Base-by-base conservation (phyloP, 306 rosid genomes). In the Sicyos edulis region DNA sequence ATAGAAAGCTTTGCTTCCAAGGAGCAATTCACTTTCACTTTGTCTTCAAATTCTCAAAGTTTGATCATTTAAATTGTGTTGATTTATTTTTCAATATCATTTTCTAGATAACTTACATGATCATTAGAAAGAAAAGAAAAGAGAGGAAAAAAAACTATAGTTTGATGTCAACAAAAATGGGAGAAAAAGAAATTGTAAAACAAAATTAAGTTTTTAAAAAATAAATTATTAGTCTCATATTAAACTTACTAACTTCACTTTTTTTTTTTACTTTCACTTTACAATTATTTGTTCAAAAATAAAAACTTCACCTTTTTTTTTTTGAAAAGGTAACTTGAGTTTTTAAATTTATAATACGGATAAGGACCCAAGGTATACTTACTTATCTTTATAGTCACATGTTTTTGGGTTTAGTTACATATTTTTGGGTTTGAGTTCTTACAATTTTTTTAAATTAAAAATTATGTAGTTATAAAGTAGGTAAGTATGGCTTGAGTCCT, bases 21-120 rank as follows among this genome's bases (percentile, higher is more conserved):
- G 70, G 45, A 40, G 51, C 29, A 51, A 51, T 34, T 64, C 53
- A 40, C 70, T 64, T 40, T 24, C 32, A 62, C 50, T 62, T 34
- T 17, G n/a, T 6, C 51, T 47, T 9, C 8, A 17, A 64, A 64
- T 37, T 5, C 8, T 20, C 53, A 9, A 64, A 42, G 15, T 64
- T 64, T 42, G 70, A 64, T 53, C 10, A 2, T 2, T 64, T 19
- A 29, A 32, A 32, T 32, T 32, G 26, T 59, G 5, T 22, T 59
- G 7, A 1, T 59, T 10, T 10, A 19, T 58, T 11, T 59, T 26
- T 26, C 65, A 58, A 24, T 17, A 62, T 34, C 68, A 62, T 62
- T 8, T 62, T 20, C 15, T 61, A 1, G 8, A 14, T 61, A 32
- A 32, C 32, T 0, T 17, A 29, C 11, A 58, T 19, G 5, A 61